Conservation (phyloP, 305 asterid genomes). For the Fraxinus nigra region DNA sequence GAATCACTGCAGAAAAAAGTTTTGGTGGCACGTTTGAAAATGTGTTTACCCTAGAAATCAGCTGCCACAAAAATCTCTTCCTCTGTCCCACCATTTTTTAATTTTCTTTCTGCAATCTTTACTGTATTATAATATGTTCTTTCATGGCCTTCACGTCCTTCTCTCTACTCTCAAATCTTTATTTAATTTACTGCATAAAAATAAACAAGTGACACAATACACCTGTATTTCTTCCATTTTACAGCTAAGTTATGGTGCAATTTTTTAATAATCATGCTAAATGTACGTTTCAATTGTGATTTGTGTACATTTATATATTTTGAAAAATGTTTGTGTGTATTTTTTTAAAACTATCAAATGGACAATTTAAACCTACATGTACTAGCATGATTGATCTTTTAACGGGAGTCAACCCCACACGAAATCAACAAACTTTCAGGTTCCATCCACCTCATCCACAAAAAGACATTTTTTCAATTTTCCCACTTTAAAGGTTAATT, state of each 20-base stretch:
- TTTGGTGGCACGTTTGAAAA: not conserved
- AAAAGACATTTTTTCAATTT: constrained; percentile 12
- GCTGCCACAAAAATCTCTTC: not conserved
- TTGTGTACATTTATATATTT: too few relatives aligned
- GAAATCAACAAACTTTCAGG: constrained; percentile 21
- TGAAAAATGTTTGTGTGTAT: too few relatives aligned
- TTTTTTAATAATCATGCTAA: not conserved
- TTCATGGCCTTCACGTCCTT: constrained; percentile 34
- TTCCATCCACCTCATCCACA: constrained; percentile 13
- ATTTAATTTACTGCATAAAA: constrained; percentile 22
- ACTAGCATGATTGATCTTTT: too few relatives aligned
- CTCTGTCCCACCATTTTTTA: not conserved
- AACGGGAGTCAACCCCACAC: too few relatives aligned
- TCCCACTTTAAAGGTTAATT: not conserved
- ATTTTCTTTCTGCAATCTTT: not conserved
- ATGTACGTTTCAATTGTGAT: too few relatives aligned
- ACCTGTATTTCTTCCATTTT: constrained; percentile 20
- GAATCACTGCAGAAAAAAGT: not conserved
- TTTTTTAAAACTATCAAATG: too few relatives aligned
- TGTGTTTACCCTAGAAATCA: not conserved
- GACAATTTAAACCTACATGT: too few relatives aligned
- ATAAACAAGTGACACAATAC: constrained; percentile 20
- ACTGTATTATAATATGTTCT: not conserved
- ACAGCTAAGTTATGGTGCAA: constrained; percentile 10
- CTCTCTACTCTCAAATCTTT: not conserved